A percentile compares a stretch with the other conserved stretches of the same genome.
phyloP scores from a whole-genome alignment of 768 basidiomycete species.

The Termitomyces sp. region DNA sequence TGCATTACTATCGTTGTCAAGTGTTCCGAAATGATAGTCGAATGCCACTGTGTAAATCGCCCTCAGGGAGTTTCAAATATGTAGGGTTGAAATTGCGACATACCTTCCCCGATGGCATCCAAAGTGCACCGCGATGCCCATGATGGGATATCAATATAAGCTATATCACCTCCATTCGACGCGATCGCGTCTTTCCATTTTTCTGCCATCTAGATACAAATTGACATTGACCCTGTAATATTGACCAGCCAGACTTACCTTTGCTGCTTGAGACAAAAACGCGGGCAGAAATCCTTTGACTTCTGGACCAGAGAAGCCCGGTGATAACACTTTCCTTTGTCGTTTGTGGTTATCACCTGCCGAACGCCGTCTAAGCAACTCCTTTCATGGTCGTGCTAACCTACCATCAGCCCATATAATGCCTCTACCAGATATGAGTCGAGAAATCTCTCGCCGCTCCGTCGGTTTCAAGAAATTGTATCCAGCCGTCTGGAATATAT shows the following conservation, averaged over 20 bases:
- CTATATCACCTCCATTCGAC: slow-evolving; percentile 19
- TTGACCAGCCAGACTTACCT: slow-evolving; percentile 11
- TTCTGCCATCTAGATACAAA: slow-evolving; percentile 21
- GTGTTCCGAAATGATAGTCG: slow-evolving; percentile 39
- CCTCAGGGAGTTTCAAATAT: not conserved
- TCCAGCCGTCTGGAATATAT: slow-evolving; percentile 36
- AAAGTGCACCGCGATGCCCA: slow-evolving; percentile 42
- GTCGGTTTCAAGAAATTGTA: slow-evolving; percentile 37
- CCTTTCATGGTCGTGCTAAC: not conserved
- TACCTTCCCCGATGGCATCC: slow-evolving; percentile 47
- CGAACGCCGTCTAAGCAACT: not conserved
- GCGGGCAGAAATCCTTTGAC: slow-evolving; percentile 32
- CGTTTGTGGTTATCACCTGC: slow-evolving; percentile 36
- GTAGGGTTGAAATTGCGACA: not conserved
- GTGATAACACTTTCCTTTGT: slow-evolving; percentile 39
- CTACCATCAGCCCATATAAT: slow-evolving; percentile 36
- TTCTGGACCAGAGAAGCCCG: slow-evolving; percentile 38
- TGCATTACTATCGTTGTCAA: slow-evolving; percentile 29
- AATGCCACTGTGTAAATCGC: slow-evolving; percentile 32
- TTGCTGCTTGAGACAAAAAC: slow-evolving; percentile 30
- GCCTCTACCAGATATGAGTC: slow-evolving; percentile 28
- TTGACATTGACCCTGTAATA: not conserved
- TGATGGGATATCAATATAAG: slow-evolving; percentile 26
- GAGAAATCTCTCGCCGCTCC: slow-evolving; percentile 29
- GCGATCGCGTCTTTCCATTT: slow-evolving; percentile 35